Evolutionary conservation across 257 asterid genomes (phyloP).

Genomic region (Datura wrightii): DNA sequence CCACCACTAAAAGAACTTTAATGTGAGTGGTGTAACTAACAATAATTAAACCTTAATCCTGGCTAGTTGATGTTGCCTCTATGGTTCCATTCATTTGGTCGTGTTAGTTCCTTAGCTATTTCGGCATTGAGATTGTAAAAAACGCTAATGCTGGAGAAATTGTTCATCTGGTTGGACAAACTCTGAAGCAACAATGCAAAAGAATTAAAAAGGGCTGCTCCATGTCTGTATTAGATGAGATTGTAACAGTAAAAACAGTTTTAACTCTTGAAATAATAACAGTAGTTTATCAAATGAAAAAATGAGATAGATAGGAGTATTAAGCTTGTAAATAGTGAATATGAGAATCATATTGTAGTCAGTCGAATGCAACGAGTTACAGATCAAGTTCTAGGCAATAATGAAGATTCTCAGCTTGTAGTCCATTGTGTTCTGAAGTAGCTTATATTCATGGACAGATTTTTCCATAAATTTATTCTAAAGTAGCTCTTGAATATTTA

Average conservation of each 20-base stretch:
- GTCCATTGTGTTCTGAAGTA: neutral
- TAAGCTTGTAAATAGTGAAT: neutral
- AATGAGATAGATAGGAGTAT: conserved; percentile 20
- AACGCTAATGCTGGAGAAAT: neutral
- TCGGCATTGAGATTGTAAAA: neutral
- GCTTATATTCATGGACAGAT: neutral
- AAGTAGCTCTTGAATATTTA: conserved; percentile 1
- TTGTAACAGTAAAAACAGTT: neutral
- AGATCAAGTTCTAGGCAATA: neutral
- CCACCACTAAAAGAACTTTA: neutral
- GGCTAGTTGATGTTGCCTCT: neutral
- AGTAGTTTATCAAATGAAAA: neutral
- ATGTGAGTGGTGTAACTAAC: neutral
- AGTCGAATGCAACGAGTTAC: neutral
- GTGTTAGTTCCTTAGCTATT: neutral
- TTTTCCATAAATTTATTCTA: neutral
- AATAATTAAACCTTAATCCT: neutral
- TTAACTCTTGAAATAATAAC: neutral
- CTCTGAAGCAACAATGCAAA: neutral
- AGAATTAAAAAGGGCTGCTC: neutral
- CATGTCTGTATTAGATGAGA: neutral
- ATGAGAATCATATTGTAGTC: conserved; percentile 1
- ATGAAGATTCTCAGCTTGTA: neutral
- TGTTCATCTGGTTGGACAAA: neutral
- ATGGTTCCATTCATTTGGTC: neutral